Evolutionary conservation across 202 grass and related monocot species (phyloP), one percentile per base, ranked within the genome.

Genomic region (Cymbopogon flexuosus): DNA sequence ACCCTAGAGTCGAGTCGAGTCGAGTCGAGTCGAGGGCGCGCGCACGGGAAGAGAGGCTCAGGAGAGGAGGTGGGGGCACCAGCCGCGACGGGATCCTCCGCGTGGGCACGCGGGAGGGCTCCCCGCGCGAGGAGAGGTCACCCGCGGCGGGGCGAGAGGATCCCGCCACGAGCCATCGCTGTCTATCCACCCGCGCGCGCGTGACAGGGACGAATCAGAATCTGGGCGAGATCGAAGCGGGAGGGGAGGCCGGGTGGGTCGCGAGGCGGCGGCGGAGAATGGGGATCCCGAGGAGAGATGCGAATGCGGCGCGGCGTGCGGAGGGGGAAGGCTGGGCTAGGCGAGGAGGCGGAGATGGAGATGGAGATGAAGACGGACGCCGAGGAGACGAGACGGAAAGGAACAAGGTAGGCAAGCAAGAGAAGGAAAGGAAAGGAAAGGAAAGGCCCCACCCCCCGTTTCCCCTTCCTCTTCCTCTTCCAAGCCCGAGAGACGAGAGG

Each of bases 81-180:
- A 82, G 85, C 77, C 63, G 87, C 85, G 82, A 88, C 84, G 92
- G 90, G 88, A 89, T 86, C 94, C 92, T 92, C 87, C 73, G 87
- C 72, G 68, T 77, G 73, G 37, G 43, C 56, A 64, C 62, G 83
- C 84, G 85, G 75, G 91, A 89, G 82, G 88, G 70, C 70, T 78
- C 80, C 88, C 81, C 82, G 65, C 77, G 87, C 59, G 57, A 65
- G 66, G 34, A 85, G 76, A 79, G 84, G 91, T 98, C 90, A 94
- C 70, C 79, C 83, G 76, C 85, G 80, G 24, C 41, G 85, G 39
- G 29, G 35, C 3, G 49, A 84, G 6, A 75, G 56, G 59, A 37
- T 33, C 31, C 42, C 56, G 70, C 12, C 40, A 16, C 65, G 49
- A 69, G 70, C 67, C 85, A 83, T 84, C 51, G 63, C 47, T 11